phyloP scores from a whole-genome alignment of 73 alveolate genomes.

The Paramecium sexaurelia region DNA sequence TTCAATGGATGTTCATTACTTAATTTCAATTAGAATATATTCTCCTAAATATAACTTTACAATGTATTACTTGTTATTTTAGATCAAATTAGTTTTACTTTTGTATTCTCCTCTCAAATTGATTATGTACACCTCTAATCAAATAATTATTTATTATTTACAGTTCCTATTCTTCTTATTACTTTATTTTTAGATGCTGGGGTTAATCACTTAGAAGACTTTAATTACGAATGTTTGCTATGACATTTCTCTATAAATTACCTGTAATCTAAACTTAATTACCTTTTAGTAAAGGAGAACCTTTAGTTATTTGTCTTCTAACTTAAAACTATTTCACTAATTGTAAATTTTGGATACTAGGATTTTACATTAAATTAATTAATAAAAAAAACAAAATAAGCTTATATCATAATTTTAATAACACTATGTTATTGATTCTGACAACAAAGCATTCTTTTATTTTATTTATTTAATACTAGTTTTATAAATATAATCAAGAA shows the following conservation, averaged over 20 bases:
- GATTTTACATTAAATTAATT: constrained; percentile 17
- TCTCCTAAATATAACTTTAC: background rate
- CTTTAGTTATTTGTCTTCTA: constrained; percentile 30
- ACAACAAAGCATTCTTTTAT: background rate
- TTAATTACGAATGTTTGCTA: constrained; percentile 30
- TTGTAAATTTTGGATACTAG: background rate
- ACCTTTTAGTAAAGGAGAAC: background rate
- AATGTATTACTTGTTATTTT: background rate
- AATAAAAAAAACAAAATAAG: background rate
- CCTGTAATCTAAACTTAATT: background rate
- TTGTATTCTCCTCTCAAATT: constrained; percentile 8
- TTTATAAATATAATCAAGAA: background rate
- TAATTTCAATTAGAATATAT: background rate
- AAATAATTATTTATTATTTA: background rate
- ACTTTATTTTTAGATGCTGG: background rate
- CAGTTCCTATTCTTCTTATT: background rate
- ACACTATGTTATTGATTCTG: background rate
- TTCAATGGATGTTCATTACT: background rate
- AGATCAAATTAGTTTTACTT: constrained; percentile 1
- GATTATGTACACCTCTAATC: constrained; percentile 4
- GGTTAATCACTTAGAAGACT: constrained; percentile 16
- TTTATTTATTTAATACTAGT: background rate
- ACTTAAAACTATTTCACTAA: constrained; percentile 18
- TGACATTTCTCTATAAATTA: background rate
- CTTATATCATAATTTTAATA: background rate